These are phyloP conservation scores for Selaginella tamariscina DNA, from an alignment of 75 land plant genomes.

Conservation along the genomic window DNA sequence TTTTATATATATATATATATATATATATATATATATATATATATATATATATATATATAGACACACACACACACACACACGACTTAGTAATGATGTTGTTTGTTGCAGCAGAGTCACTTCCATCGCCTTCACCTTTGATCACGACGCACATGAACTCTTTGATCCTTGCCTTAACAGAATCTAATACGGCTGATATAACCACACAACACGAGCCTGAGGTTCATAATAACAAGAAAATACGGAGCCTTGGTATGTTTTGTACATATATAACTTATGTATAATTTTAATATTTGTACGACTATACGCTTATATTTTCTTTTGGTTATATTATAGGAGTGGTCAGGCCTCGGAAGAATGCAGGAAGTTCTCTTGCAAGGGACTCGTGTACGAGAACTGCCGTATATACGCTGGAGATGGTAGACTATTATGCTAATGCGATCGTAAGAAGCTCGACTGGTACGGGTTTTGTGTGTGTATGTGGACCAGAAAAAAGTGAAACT, in stretches of 20 bases:
- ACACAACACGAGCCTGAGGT: too few species aligned
- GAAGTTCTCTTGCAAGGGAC: constrained; percentile 12
- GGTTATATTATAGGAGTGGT: not conserved
- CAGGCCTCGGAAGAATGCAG: constrained; percentile 23
- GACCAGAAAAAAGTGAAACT: too few species aligned
- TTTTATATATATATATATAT: too few species aligned
- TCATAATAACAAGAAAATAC: not conserved
- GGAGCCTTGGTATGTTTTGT: too few species aligned
- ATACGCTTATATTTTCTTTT: too few species aligned
- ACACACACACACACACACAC: too few species aligned
- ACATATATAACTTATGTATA: too few species aligned
- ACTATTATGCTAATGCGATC: not conserved
- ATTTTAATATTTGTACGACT: too few species aligned
- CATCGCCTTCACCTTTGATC: constrained; percentile 67
- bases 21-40: too few species aligned
- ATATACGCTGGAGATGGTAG: not conserved
- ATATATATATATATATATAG: too few species aligned
- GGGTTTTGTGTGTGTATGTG: not conserved
- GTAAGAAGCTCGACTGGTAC: constrained; percentile 34
- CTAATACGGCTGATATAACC: not conserved
- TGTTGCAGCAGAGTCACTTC: constrained; percentile 13
- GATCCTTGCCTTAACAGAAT: constrained; percentile 26
- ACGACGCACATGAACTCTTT: constrained; percentile 38
- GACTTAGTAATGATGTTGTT: too few species aligned
- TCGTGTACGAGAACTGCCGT: constrained; percentile 1